Percentiles rank a stretch among this genome's conserved stretches.
phyloP scores from a whole-genome alignment of 768 basidiomycete genomes.

The Xerocomellus chrysenteron region DNA sequence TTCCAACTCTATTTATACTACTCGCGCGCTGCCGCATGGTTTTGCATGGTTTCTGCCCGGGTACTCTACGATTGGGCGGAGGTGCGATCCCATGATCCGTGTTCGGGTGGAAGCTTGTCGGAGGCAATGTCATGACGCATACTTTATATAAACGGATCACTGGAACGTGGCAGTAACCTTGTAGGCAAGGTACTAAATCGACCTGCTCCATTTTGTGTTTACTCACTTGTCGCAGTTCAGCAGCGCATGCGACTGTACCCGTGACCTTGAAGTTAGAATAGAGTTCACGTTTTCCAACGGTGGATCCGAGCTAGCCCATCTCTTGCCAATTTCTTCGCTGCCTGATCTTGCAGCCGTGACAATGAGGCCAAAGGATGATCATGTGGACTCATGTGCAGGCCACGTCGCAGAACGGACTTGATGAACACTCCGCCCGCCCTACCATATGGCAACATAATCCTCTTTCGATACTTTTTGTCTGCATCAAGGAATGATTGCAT shows the following conservation, averaged over 20 bases:
- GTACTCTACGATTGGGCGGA: not conserved
- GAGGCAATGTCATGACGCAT: not conserved
- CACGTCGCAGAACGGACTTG: not conserved
- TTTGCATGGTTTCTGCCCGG: not conserved
- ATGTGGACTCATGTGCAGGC: not conserved
- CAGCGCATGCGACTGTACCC: not conserved
- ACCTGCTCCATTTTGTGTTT: no score
- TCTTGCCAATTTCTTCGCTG: not conserved
- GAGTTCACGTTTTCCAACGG: not conserved
- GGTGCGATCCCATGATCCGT: not conserved
- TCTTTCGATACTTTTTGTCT: not conserved
- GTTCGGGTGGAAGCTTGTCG: not conserved
- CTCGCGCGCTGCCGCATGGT: slow-evolving; percentile 1
- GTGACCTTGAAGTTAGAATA: slow-evolving; percentile 1
- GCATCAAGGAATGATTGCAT: not conserved
- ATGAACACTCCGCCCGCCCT: not conserved
- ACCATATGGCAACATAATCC: not conserved
- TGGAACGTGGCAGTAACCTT: no score
- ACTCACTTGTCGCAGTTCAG: not conserved
- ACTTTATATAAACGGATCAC: not conserved
- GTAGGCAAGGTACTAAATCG: no score
- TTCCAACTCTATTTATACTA: not conserved
- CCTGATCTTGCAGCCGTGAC: not conserved
- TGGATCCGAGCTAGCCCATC: not conserved
- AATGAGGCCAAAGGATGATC: no score